Conservation (phyloP, 2,329 filamentous ascomycete species). For the Ceratocystiopsis brevicomis region DNA sequence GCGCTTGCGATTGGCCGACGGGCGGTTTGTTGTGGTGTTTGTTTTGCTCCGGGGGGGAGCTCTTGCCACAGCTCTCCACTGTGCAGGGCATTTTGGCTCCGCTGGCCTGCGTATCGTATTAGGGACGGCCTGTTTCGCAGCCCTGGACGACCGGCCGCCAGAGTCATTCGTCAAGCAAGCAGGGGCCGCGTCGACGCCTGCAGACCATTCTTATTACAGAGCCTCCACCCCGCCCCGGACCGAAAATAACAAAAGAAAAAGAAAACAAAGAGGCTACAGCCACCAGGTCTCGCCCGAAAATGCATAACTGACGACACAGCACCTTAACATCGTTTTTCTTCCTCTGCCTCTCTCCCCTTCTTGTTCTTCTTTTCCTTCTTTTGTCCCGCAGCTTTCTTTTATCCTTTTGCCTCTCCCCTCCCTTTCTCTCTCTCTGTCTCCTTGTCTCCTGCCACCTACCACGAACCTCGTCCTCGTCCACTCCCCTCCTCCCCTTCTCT, state of each 20-base stretch:
- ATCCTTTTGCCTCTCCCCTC: background rate
- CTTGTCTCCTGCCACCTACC: background rate
- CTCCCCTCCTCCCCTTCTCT: conserved; percentile 1
- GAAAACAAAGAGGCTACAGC: too few species aligned
- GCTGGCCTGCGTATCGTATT: background rate
- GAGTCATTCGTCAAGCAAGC: too few species aligned
- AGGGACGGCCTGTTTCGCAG: too few species aligned
- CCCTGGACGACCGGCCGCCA: too few species aligned
- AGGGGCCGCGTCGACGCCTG: too few species aligned
- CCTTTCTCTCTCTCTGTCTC: background rate
- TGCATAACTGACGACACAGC: background rate
- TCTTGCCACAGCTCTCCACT: background rate
- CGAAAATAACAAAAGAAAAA: too few species aligned
- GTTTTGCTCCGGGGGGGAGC: conserved; percentile 1
- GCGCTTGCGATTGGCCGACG: conserved; percentile 6
- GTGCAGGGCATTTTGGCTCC: background rate
- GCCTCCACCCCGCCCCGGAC: too few species aligned
- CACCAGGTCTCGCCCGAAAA: background rate
- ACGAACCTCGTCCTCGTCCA: background rate
- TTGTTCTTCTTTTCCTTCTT: background rate
- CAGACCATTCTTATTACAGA: too few species aligned
- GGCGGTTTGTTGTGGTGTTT: conserved; percentile 5
- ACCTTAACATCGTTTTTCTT: too few species aligned
- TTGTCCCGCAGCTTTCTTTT: background rate
- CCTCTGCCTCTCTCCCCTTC: background rate